Evolutionary conservation across 1,139 yeast genomes (phyloP).

Genomic region (Tardiomyces digboiensis): DNA sequence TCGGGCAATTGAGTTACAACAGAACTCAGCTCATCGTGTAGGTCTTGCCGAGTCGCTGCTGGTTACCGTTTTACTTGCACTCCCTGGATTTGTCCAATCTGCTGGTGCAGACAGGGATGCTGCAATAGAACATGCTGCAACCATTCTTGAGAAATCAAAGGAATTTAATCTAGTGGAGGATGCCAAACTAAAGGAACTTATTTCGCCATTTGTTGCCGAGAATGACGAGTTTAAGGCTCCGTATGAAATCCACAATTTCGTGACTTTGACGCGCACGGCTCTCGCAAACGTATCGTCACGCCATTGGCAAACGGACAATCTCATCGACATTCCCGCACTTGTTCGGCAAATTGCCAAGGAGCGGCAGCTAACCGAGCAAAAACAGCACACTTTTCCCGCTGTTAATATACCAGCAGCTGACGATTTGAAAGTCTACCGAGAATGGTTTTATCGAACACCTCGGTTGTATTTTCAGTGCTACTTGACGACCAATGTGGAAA

Average conservation of each 20-base stretch:
- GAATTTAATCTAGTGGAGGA: conserved; percentile 4
- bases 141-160: background rate
- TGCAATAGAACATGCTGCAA: background rate
- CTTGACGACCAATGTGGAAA: conserved; percentile 45
- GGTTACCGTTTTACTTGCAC: conserved; percentile 50
- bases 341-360: conserved; percentile 8
- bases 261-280: conserved; percentile 46
- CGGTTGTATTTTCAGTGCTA: conserved; percentile 61
- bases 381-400: conserved; percentile 32
- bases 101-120: conserved; percentile 9
- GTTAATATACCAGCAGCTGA: conserved; percentile 21
- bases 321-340: conserved; percentile 11
- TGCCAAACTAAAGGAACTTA: conserved; percentile 5
- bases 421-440: conserved; percentile 5
- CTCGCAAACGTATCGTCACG: conserved; percentile 12
- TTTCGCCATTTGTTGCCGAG: conserved; percentile 35
- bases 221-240: conserved; percentile 29
- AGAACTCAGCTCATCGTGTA: conserved; percentile 1
- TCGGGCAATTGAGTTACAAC: conserved; percentile 40
- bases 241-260: conserved; percentile 43
- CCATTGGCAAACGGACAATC: conserved; percentile 12
- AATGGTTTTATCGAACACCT: conserved; percentile 30
- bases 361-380: conserved; percentile 8
- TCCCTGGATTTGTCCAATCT: conserved; percentile 49
- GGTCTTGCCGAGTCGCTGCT: conserved; percentile 62